Base-by-base conservation (phyloP, 768 basidiomycete genomes). In the Suillus cothurnatus region DNA sequence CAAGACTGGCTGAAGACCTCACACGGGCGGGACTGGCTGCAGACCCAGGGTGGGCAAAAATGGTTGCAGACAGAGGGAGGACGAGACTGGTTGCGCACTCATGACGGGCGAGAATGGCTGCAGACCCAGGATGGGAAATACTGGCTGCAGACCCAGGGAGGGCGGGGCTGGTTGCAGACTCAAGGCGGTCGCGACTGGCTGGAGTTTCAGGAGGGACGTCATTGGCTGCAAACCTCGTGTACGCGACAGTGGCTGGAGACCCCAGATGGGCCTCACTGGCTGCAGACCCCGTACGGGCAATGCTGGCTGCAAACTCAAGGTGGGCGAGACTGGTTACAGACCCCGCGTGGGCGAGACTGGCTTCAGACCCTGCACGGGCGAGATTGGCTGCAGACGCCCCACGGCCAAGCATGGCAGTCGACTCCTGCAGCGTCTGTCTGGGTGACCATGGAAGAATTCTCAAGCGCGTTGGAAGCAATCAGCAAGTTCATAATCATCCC, bases 201-300 rank as follows among this genome's bases (percentile, higher is more conserved):
- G 43, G 0, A 21, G 43, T 21, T 21, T 3, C 21, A n/a, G 19
- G 43, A 21, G n/a, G 43, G 43, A 19, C n/a, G n/a, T n/a, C n/a
- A n/a, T n/a, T n/a, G n/a, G n/a, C 3, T 52, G 17, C 50, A 19
- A 19, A 31, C 53, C 9, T 0, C 2, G 21, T 9, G 31, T 11
- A 31, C 31, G 2, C 31, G 11, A 9, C 2, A 53, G 0, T 53
- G 28, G 52, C 52, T 53, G 31, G 4, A 31, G 19, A 19, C 28
- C 3, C 0, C 0, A 8, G 17, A 0, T 14, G 52, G 28, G 2
- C 7, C 17, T 3, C 3, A 9, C 3, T 52, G 50, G 50, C 15
- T 52, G 50, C 26, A 21, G 17, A 19, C 17, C 14, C 3, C 1
- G 31, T 0, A 3, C 8, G 52, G 52, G 4, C 7, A 14, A 19